Evolutionary conservation across 2,329 filamentous ascomycete species (phyloP), one percentile per base, ranked within the genome.

Genomic region (Hymenoscyphus fructigenus): DNA sequence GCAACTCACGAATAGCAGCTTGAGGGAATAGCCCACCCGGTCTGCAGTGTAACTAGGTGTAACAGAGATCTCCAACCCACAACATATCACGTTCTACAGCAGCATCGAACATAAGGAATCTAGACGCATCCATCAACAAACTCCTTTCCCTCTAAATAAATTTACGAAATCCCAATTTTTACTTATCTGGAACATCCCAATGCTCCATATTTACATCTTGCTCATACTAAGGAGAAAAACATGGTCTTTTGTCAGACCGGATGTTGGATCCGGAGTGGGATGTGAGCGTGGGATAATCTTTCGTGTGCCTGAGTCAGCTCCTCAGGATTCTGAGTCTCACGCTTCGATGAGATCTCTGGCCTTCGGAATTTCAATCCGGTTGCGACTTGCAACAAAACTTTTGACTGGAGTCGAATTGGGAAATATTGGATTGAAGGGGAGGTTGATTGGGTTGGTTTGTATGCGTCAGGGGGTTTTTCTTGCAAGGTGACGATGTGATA

Each of bases 321-420:
- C 28, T 57, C 17, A 32, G 14, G 5, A 57, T 17, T 29, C 53
- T 32, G 29, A 57, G 28, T 36, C 23, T n/a, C 3, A 32, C 55
- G 17, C 28, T 57, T 36, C 55, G 28, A 32, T 36, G 32, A 57
- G 28, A 36, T 36, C 55, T 36, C 34, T 36, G 55, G 32, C 15
- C 26, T 20, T 36, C 57, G 57, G 57, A 59, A 29, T 36, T 36
- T 17, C 29, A 29, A 36, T 59, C 57, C 57, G 57, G n/a, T 4
- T 59, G 57, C 57, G 57, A 59, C 15, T n/a, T 59, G 57, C 57
- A 59, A 59, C 57, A 59, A 41, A 59, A 59, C 55, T 53, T 5
- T 53, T 26, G 7, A 12, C 7, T 23, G 9, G n/a, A 14, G 7
- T 53, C 47, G n/a, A 23, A 26, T 53, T 53, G n/a, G 47, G 47